phyloP scores from a whole-genome alignment of 805 yeast genomes.

The Candida saitoana region DNA sequence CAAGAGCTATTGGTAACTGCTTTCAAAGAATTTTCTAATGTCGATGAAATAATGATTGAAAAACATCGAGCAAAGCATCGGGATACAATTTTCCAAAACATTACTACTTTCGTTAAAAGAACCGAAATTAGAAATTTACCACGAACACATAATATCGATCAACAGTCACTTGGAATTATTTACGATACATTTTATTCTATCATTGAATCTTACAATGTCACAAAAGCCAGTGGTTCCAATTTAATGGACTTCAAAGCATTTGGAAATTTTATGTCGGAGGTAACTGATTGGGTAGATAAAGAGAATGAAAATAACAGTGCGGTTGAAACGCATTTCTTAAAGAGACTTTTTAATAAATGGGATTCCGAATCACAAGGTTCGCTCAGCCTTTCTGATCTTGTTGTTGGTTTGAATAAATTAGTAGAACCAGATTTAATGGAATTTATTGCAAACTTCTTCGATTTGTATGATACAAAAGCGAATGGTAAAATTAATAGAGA shows the following conservation, averaged over 20 bases:
- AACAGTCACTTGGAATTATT: constrained; percentile 59
- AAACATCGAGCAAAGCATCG: constrained; percentile 68
- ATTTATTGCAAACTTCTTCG: constrained; percentile 72
- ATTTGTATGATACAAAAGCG: constrained; percentile 60
- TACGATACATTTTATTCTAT: constrained; percentile 84
- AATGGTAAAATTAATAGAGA: constrained; percentile 69
- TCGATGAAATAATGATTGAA: constrained; percentile 69
- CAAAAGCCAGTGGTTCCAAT: constrained; percentile 48
- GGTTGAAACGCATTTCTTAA: constrained; percentile 28
- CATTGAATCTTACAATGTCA: constrained; percentile 59
- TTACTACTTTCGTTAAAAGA: constrained; percentile 85
- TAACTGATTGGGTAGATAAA: constrained; percentile 67
- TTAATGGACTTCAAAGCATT: constrained; percentile 74
- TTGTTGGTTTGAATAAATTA: constrained; percentile 66
- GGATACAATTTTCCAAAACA: constrained; percentile 75
- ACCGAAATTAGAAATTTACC: constrained; percentile 87
- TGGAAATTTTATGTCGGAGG: constrained; percentile 66
- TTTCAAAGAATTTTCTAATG: constrained; percentile 79
- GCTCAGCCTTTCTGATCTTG: constrained; percentile 65
- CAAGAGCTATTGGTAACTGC: constrained; percentile 90
- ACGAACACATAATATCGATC: constrained; percentile 57
- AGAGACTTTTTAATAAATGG: constrained; percentile 69
- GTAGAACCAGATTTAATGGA: constrained; percentile 73
- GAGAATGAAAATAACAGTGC: constrained; percentile 12
- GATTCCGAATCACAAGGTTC: constrained; percentile 51